These are phyloP conservation scores for Pigoraptor vietnamica DNA, from an alignment of 78 protist species.

Conservation along the genomic window DNA sequence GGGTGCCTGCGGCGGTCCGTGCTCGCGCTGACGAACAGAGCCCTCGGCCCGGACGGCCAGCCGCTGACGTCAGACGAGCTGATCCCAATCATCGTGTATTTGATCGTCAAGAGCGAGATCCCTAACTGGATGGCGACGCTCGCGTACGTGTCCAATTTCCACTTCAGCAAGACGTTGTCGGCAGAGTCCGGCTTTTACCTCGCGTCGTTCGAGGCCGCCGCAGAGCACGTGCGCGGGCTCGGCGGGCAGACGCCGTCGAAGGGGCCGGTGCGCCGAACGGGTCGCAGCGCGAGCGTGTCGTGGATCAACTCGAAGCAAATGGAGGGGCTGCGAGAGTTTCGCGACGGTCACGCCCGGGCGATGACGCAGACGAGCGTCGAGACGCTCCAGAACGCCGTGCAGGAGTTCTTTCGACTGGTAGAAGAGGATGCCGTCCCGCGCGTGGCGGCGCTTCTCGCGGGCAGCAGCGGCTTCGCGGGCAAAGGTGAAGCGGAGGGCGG, in stretches of 20 bases:
- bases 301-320: not conserved
- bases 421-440: not conserved
- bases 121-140: not conserved
- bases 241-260: not conserved
- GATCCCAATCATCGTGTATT: not conserved
- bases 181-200: not conserved
- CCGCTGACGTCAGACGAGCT: not conserved
- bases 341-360: not conserved
- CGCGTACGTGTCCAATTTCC: not conserved
- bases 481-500: not conserved
- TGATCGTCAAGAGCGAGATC: not conserved
- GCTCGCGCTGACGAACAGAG: not conserved
- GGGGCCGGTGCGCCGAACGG: not conserved
- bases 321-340: not conserved
- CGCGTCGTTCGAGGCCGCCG: not conserved
- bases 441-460: not conserved
- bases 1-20: not conserved
- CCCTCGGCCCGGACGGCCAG: not conserved
- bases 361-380: not conserved
- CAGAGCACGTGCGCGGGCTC: not conserved
- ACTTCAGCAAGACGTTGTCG: not conserved
- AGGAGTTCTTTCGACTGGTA: not conserved
- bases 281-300: not conserved
- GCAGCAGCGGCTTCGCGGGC: not conserved
- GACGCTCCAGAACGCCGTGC: not conserved